Conservation (phyloP, 495 filamentous ascomycete genomes). For the Parathielavia appendiculata region DNA sequence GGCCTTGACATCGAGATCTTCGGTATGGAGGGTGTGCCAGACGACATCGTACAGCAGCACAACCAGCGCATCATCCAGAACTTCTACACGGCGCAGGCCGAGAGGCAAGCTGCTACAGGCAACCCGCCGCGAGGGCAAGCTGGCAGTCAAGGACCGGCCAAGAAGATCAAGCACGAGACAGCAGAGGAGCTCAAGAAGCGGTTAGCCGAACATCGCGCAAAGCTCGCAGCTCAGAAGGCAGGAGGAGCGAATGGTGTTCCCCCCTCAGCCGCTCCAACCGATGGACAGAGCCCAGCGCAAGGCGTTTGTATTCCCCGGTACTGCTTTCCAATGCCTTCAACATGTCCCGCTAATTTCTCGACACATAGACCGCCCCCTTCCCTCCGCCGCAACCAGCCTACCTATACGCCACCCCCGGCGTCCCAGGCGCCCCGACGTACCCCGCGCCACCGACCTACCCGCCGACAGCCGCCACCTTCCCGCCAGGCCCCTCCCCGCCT, state of each 20-base stretch:
- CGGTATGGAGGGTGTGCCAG: constrained; percentile 94
- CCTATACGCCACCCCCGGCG: constrained; percentile 28
- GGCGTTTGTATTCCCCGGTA: constrained; percentile 46
- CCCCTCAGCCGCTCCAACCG: constrained; percentile 47
- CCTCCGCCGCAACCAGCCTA: constrained; percentile 40
- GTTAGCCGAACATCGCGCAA: constrained; percentile 72
- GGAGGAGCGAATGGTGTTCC: constrained; percentile 28
- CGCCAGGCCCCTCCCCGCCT: constrained; percentile 27
- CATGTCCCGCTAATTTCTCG: not conserved
- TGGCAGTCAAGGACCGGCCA: constrained; percentile 50
- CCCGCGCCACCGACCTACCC: constrained; percentile 35
- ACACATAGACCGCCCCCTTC: constrained; percentile 37
- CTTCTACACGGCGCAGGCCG: constrained; percentile 78
- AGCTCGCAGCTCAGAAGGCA: constrained; percentile 55
- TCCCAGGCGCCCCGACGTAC: constrained; percentile 27
- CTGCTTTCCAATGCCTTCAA: not conserved
- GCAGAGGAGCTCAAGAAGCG: constrained; percentile 75
- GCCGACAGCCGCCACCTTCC: constrained; percentile 26
- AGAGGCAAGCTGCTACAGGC: constrained; percentile 74
- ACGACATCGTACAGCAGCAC: constrained; percentile 74
- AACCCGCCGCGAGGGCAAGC: constrained; percentile 65
- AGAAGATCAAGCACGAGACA: constrained; percentile 76
- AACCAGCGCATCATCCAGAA: constrained; percentile 76
- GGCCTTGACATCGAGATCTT: constrained; percentile 92
- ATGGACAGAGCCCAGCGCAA: constrained; percentile 49